These are phyloP conservation scores for Gossypium raimondii DNA, from an alignment of 345 rosid genomes.

Conservation along the genomic window DNA sequence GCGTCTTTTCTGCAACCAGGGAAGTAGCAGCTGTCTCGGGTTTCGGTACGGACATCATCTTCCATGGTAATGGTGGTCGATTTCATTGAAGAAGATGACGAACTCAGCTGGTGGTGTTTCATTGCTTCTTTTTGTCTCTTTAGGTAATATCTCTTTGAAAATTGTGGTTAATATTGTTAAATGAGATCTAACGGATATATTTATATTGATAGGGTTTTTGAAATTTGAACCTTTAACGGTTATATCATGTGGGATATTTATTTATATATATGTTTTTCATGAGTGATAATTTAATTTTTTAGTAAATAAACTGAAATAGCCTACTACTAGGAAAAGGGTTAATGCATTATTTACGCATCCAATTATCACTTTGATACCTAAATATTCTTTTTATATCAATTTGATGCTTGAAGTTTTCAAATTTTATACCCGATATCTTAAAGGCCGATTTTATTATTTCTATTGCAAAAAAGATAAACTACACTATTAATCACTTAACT, in stretches of 20 bases:
- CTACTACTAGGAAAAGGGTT: too few relatives aligned
- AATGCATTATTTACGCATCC: too few relatives aligned
- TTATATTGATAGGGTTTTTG: constrained; percentile 15
- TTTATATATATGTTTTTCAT: neutral
- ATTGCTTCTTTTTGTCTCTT: constrained; percentile 22
- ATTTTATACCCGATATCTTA: too few relatives aligned
- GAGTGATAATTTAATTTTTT: too few relatives aligned
- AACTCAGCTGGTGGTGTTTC: constrained; percentile 29
- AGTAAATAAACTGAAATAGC: too few relatives aligned
- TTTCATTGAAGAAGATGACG: constrained; percentile 30
- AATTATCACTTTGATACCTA: too few relatives aligned
- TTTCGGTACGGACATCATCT: constrained; percentile 22
- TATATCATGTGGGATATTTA: neutral
- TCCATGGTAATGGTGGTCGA: constrained; percentile 33
- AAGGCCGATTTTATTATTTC: too few relatives aligned
- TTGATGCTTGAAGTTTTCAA: too few relatives aligned
- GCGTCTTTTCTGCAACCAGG: constrained; percentile 87
- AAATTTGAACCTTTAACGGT: constrained; percentile 57
- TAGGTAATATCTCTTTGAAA: neutral
- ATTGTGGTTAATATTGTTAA: neutral
- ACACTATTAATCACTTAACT: too few relatives aligned
- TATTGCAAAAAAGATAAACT: too few relatives aligned
- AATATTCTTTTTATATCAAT: too few relatives aligned
- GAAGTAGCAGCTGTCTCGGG: constrained; percentile 66
- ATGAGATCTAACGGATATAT: neutral